Evolutionary conservation across 208 protist genomes (phyloP), one percentile per base, ranked within the genome.

Genomic region (Crithidia acanthocephali): DNA sequence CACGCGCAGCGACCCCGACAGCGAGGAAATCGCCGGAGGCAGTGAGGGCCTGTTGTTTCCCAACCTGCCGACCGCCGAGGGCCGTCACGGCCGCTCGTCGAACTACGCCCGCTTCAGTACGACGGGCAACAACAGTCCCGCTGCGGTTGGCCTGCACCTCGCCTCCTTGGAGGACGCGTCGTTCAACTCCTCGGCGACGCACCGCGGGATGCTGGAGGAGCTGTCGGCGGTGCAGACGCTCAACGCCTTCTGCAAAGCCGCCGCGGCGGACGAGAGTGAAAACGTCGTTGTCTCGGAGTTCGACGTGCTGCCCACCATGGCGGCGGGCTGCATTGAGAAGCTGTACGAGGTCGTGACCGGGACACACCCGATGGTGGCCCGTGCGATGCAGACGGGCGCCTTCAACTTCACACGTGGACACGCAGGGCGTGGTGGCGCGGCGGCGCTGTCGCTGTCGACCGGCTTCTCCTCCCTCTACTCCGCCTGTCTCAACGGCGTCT

Each of bases 261-360:
- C 81, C 8, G 82, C 72, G n/a, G 68, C 70, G 22, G 86, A 94
- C 67, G 67, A 66, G 45, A 85, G 81, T 25, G 61, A 73, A 30
- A 88, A 92, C 60, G 80, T 91, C 13, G 83, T 97, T 3, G 85
- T 94, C 25, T 69, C 82, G 1, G 89, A 97, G 69, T 95, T 90
- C 56, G 80, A 89, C 42, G 83, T 97, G 30, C 71, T 88, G 58
- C 92, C 92, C 7, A 84, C 86, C 16, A 84, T 91, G 47, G 87
- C 85, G 30, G 88, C 90, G 16, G 66, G 78, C 42, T 94, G 88
- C 72, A 81, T 94, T 35, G 84, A 91, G 51, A 83, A 81, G 60
- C 22, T 89, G 1, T 91, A 86, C 71, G 81, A 88, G n/a, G 28
- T 95, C 20, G 83, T 93, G 23, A 92, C 82, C 10, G 90, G 88